Evolutionary conservation across 371 early-diverging fungal genomes (phyloP).

Genomic region (Syncephalastrum monosporum): DNA sequence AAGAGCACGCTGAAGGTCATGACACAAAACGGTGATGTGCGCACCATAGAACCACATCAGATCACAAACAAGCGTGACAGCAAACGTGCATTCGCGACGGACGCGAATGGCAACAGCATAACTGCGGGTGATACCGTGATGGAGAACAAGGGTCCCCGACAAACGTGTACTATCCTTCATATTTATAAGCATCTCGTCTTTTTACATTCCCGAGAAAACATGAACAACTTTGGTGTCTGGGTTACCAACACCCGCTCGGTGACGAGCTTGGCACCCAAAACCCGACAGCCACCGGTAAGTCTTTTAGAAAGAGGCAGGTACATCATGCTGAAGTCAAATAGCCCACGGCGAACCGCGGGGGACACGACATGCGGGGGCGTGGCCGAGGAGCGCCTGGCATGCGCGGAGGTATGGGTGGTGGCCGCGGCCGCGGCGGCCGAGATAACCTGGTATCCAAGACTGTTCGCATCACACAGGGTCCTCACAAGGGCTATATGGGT

Average conservation of each 20-base stretch:
- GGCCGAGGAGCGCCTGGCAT: constrained; percentile 52
- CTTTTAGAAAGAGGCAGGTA: too few species aligned
- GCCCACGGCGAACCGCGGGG: constrained; percentile 16
- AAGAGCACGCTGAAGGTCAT: constrained; percentile 73
- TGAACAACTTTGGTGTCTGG: constrained; percentile 68
- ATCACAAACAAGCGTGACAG: constrained; percentile 69
- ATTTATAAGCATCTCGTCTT: constrained; percentile 68
- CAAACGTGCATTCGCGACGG: constrained; percentile 74
- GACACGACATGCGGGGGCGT: constrained; percentile 42
- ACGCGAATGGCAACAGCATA: constrained; percentile 73
- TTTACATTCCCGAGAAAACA: constrained; percentile 64
- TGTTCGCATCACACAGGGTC: constrained; percentile 88
- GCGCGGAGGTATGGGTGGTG: constrained; percentile 70
- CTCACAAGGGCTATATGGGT: constrained; percentile 97
- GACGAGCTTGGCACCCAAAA: constrained; percentile 35
- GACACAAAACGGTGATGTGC: constrained; percentile 76
- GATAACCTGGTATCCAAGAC: constrained; percentile 88
- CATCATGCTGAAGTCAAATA: too few species aligned
- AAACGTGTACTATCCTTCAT: constrained; percentile 69
- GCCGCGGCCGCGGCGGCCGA: constrained; percentile 65
- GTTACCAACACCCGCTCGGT: constrained; percentile 61
- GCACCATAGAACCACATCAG: constrained; percentile 69
- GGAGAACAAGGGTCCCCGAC: constrained; percentile 63
- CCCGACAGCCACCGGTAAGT: constrained; percentile 6
- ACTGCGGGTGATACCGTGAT: constrained; percentile 80